Evolutionary conservation across 306 rosid species (phyloP).

Genomic region (Quercus engelmannii): DNA sequence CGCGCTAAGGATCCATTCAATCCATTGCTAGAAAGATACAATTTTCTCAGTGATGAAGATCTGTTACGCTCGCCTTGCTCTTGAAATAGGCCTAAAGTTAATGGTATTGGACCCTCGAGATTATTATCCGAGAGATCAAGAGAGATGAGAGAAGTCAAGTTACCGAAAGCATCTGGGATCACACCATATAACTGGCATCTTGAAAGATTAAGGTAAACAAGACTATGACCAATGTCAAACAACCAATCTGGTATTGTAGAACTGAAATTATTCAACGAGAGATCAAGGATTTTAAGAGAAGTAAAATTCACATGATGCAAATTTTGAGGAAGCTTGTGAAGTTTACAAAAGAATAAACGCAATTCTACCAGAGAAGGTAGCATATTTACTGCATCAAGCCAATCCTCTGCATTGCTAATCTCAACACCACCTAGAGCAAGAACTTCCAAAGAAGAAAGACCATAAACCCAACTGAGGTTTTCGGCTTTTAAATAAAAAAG

Average conservation of each 20-base stretch:
- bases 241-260: slow-evolving; percentile 8
- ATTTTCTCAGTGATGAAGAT: not conserved
- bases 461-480: not conserved
- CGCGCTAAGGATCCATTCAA: not conserved
- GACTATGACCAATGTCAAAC: slow-evolving; percentile 8
- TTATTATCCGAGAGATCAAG: slow-evolving; percentile 11
- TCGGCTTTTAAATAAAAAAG: not conserved
- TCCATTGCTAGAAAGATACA: slow-evolving; percentile 2
- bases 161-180: not conserved
- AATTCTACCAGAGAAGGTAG: not conserved
- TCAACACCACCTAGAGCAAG: not conserved
- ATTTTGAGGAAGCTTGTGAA: not conserved
- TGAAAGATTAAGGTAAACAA: slow-evolving; percentile 14
- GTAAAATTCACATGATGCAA: not conserved
- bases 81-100: not conserved
- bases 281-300: slow-evolving; percentile 18
- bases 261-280: not conserved
- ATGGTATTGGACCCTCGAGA: slow-evolving; percentile 11
- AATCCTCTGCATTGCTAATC: not conserved
- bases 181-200: not conserved
- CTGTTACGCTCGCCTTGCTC: not conserved
- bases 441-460: not conserved
- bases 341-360: not conserved
- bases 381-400: not conserved
- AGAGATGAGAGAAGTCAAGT: not conserved